Conservation (phyloP, 2,329 filamentous ascomycete genomes). For the Onygena corvina region DNA sequence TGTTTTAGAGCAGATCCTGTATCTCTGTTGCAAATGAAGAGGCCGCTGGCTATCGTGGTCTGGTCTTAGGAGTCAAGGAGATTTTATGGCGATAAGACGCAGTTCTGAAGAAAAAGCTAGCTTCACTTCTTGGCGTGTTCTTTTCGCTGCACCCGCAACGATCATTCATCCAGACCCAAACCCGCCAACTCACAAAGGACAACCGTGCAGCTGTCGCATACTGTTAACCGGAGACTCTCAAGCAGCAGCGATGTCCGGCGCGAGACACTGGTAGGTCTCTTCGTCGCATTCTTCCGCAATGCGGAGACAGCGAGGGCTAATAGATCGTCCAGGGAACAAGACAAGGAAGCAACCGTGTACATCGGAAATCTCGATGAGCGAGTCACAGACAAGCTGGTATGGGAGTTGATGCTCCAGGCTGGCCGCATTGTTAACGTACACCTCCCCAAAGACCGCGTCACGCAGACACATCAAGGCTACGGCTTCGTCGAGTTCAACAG, state of each 20-base stretch:
- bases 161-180: no score
- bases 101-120: slow-evolving; percentile 9
- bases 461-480: slow-evolving; percentile 92
- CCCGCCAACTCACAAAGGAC: no score
- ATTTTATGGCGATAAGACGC: not conserved
- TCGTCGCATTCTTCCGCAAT: slow-evolving; percentile 10
- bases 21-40: no score
- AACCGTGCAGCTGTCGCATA: not conserved
- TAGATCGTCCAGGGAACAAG: slow-evolving; percentile 62
- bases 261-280: slow-evolving; percentile 58
- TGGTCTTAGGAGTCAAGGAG: not conserved
- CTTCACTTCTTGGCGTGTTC: slow-evolving; percentile 2
- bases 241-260: slow-evolving; percentile 46
- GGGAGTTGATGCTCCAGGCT: slow-evolving; percentile 97
- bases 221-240: not conserved
- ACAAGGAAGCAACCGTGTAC: slow-evolving; percentile 96
- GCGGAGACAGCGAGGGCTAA: slow-evolving; percentile 19
- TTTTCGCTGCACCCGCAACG: not conserved
- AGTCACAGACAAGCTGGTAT: slow-evolving; percentile 76
- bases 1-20: not conserved
- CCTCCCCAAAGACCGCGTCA: slow-evolving; percentile 94
- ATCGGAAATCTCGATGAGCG: slow-evolving; percentile 98
- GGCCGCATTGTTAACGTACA: slow-evolving; percentile 97
- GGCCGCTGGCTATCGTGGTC: no score
- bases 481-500: slow-evolving; percentile 98